phyloP scores from a whole-genome alignment of 1,284 basidiomycete genomes.

The Sparassis latifolia region DNA sequence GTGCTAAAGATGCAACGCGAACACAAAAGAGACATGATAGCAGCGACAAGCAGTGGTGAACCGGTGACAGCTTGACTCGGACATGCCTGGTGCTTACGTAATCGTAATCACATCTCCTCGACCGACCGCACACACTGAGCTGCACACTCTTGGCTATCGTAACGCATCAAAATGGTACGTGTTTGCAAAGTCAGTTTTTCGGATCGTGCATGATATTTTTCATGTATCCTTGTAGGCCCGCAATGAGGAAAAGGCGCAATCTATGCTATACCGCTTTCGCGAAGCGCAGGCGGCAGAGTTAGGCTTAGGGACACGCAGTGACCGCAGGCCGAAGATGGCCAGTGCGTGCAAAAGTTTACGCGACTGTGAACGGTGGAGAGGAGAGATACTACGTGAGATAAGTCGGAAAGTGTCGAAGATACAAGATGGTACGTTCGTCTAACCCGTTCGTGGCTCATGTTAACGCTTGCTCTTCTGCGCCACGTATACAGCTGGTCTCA shows the following conservation, averaged over 20 bases:
- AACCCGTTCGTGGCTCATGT: constrained; percentile 1
- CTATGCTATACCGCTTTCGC: constrained; percentile 98
- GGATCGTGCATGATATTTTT: background rate
- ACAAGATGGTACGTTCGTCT: constrained; percentile 73
- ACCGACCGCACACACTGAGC: background rate
- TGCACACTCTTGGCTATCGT: background rate
- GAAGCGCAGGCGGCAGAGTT: constrained; percentile 95
- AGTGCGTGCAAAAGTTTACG: constrained; percentile 85
- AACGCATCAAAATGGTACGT: too few relatives aligned
- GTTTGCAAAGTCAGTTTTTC: background rate
- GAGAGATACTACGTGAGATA: constrained; percentile 92
- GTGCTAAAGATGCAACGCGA: too few relatives aligned
- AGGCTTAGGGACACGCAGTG: constrained; percentile 76
- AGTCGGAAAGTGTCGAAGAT: constrained; percentile 97
- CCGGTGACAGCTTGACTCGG: background rate
- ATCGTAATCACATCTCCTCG: background rate
- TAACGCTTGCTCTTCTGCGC: constrained; percentile 1
- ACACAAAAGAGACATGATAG: too few relatives aligned
- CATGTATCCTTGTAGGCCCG: constrained; percentile 55
- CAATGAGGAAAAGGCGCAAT: constrained; percentile 97
- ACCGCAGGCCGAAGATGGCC: constrained; percentile 86
- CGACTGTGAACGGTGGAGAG: constrained; percentile 94
- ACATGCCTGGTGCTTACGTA: background rate
- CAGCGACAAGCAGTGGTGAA: too few relatives aligned
- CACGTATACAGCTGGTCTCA: constrained; percentile 66